Percentiles rank a stretch among this genome's conserved stretches.
Evolutionary conservation across 2,329 filamentous ascomycete genomes (phyloP).

Genomic region (Drechslerella stenobrocha): DNA sequence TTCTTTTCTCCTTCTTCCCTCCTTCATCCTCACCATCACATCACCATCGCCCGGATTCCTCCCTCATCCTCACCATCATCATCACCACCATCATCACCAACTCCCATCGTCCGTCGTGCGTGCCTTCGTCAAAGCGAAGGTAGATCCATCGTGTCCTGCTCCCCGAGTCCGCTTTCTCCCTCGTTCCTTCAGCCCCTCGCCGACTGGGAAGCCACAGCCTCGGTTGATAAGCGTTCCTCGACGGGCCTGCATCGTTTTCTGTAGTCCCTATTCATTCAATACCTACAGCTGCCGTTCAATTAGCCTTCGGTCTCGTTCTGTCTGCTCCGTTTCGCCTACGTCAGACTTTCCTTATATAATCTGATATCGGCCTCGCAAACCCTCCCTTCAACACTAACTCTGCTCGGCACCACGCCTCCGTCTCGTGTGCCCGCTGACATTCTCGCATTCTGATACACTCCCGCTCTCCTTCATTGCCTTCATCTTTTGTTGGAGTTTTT

Average conservation of each 20-base stretch:
- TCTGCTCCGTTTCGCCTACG: conserved; percentile 1
- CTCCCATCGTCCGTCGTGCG: neutral
- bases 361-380: no score
- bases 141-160: neutral
- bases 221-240: conserved; percentile 45
- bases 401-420: no score
- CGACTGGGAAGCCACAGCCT: conserved; percentile 18
- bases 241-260: conserved; percentile 34
- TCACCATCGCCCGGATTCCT: conserved; percentile 1
- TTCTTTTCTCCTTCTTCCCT: conserved; percentile 7
- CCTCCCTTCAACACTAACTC: no score
- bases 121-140: neutral
- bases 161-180: neutral
- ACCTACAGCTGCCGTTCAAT: neutral
- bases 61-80: conserved; percentile 18
- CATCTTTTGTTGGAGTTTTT: conserved; percentile 1
- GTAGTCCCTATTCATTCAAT: conserved; percentile 18
- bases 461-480: no score
- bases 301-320: neutral
- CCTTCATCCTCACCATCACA: neutral
- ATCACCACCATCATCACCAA: conserved; percentile 19
- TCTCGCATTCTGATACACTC: no score
- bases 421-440: no score
- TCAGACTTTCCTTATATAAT: no score
- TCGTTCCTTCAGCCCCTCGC: neutral